These are phyloP conservation scores for Vigna radiata DNA, from an alignment of 306 rosid species.

Conservation along the genomic window DNA sequence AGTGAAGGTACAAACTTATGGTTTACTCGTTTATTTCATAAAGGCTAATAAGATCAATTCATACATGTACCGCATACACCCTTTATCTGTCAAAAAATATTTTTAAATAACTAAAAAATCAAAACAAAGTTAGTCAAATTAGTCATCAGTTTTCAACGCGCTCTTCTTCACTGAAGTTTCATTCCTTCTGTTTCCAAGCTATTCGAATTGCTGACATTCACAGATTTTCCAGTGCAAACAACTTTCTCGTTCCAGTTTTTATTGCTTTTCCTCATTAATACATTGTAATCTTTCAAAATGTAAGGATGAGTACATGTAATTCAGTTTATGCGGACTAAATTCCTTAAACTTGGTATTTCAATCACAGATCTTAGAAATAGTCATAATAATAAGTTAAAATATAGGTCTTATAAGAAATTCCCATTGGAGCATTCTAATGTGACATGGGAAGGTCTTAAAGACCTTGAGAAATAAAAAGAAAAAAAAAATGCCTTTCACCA, in stretches of 20 bases:
- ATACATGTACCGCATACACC: background rate
- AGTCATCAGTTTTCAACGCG: background rate
- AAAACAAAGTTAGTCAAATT: background rate
- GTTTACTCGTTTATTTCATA: background rate
- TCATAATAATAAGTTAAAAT: too few relatives aligned
- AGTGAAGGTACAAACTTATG: background rate
- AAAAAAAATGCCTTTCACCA: too few relatives aligned
- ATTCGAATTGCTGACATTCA: background rate
- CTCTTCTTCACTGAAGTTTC: background rate
- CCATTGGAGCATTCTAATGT: too few relatives aligned
- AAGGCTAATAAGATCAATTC: background rate
- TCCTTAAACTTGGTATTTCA: background rate
- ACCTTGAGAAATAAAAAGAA: too few relatives aligned
- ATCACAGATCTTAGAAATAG: background rate
- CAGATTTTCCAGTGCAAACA: background rate
- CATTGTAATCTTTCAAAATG: background rate
- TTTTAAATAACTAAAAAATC: background rate
- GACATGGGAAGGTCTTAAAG: too few relatives aligned
- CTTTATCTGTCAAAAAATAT: background rate
- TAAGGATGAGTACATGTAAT: constrained; percentile 27
- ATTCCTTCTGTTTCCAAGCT: background rate
- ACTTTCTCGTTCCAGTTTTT: background rate
- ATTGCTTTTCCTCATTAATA: background rate
- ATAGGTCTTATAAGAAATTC: too few relatives aligned
- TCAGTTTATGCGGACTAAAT: background rate